Conservation (phyloP, 495 filamentous ascomycete species). For the Hypoxylon intermedium region DNA sequence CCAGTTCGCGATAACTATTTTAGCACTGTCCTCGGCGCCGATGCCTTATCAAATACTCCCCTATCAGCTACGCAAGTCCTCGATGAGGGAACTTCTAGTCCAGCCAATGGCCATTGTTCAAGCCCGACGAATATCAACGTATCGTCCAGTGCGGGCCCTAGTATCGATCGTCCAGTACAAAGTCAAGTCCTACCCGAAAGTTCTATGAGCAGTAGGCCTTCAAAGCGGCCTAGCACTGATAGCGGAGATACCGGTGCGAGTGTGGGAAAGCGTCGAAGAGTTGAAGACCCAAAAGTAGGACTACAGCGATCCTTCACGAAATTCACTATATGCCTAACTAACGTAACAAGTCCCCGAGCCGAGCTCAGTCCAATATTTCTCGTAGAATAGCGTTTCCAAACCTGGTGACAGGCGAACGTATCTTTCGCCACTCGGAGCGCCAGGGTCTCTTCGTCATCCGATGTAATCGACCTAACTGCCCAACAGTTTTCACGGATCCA, state of each 20-base stretch:
- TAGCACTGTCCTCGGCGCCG: constrained; percentile 29
- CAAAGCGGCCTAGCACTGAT: constrained; percentile 26
- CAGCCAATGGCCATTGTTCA: constrained; percentile 10
- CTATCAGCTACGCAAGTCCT: constrained; percentile 2
- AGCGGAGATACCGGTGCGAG: constrained; percentile 1
- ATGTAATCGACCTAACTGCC: constrained; percentile 31
- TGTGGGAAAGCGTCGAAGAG: constrained; percentile 28
- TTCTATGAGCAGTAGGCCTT: background rate
- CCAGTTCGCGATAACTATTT: constrained; percentile 36
- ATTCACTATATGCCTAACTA: background rate
- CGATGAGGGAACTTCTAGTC: constrained; percentile 4
- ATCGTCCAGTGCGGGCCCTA: constrained; percentile 14
- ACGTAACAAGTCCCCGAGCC: constrained; percentile 7
- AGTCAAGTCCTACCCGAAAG: constrained; percentile 23
- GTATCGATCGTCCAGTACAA: constrained; percentile 22
- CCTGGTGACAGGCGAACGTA: constrained; percentile 35
- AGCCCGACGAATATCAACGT: constrained; percentile 33
- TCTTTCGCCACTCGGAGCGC: constrained; percentile 40
- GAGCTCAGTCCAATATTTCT: constrained; percentile 25
- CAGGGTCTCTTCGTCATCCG: constrained; percentile 40
- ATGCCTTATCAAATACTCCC: constrained; percentile 9
- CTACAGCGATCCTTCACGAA: background rate
- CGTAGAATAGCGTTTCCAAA: constrained; percentile 38
- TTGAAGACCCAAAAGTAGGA: constrained; percentile 27
- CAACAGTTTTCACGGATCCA: constrained; percentile 36